phyloP scores from a whole-genome alignment of 23 red algal genomes.

The Rhodosorus marinus region DNA sequence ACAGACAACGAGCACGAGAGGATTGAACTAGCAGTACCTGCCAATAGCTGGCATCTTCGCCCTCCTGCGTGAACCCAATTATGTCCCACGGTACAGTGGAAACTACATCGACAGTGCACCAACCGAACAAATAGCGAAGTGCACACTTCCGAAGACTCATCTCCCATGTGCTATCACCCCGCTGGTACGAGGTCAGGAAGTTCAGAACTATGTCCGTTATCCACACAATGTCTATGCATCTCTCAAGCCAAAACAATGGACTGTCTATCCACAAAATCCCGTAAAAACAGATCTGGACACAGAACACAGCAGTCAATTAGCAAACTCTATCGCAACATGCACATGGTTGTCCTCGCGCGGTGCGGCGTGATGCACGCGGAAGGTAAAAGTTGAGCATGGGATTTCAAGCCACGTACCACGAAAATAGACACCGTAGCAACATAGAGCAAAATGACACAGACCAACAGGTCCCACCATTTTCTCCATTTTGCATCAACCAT shows the following conservation, averaged over 20 bases:
- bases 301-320: too few species aligned
- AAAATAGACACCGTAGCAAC: conserved; percentile 36
- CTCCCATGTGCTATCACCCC: conserved; percentile 2
- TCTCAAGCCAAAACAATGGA: conserved; percentile 40
- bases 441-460: conserved; percentile 27
- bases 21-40: too few species aligned
- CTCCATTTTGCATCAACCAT: too few species aligned
- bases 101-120: conserved; percentile 16
- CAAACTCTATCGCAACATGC: too few species aligned
- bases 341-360: too few species aligned
- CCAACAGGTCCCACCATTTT: conserved; percentile 36
- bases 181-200: conserved; percentile 21
- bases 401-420: too few species aligned
- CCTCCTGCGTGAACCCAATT: neutral
- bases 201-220: conserved; percentile 21
- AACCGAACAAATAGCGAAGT: conserved; percentile 14
- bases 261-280: conserved; percentile 1
- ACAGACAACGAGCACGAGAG: too few species aligned
- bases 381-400: too few species aligned
- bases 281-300: conserved; percentile 28
- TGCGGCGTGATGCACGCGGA: too few species aligned
- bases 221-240: conserved; percentile 22
- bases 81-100: conserved; percentile 51
- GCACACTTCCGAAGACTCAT: neutral
- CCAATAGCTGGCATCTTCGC: neutral